Evolutionary conservation across 140 eudicot genomes (phyloP).

Genomic region (Cichorium intybus): DNA sequence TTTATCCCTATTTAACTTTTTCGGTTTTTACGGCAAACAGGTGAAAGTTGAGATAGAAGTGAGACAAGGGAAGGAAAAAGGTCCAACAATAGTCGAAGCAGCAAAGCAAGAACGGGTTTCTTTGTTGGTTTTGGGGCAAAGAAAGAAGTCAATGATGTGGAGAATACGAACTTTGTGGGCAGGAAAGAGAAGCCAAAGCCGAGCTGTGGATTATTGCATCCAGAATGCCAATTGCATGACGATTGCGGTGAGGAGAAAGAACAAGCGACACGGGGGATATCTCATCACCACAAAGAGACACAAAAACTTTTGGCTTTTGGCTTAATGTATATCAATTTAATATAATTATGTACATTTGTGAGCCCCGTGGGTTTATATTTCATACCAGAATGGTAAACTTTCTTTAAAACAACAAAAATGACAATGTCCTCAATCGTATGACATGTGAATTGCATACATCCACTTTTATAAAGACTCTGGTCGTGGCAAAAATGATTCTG

Average conservation of each 20-base stretch:
- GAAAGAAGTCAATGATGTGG: conserved; percentile 54
- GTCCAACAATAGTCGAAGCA: conserved; percentile 57
- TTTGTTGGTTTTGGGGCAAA: conserved; percentile 66
- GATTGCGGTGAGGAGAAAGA: conserved; percentile 77
- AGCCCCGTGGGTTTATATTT: conserved; percentile 3
- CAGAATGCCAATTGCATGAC: conserved; percentile 82
- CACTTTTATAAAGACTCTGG: too few relatives aligned
- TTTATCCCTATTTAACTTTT: background rate
- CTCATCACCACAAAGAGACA: conserved; percentile 80
- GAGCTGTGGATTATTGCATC: conserved; percentile 65
- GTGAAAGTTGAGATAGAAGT: conserved; percentile 65
- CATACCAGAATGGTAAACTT: background rate
- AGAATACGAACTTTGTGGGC: conserved; percentile 52
- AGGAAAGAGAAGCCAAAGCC: conserved; percentile 36
- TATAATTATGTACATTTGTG: conserved; percentile 18
- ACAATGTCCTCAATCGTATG: background rate
- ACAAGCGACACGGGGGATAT: conserved; percentile 73
- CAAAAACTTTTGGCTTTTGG: conserved; percentile 91
- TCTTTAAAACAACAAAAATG: background rate
- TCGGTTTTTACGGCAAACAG: conserved; percentile 20
- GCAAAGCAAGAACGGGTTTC: conserved; percentile 51
- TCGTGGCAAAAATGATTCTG: too few relatives aligned
- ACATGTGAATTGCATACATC: background rate
- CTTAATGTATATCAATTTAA: conserved; percentile 26
- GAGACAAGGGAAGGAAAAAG: conserved; percentile 68